Conservation (phyloP, 306 rosid genomes). For the Acacia acuminata region DNA sequence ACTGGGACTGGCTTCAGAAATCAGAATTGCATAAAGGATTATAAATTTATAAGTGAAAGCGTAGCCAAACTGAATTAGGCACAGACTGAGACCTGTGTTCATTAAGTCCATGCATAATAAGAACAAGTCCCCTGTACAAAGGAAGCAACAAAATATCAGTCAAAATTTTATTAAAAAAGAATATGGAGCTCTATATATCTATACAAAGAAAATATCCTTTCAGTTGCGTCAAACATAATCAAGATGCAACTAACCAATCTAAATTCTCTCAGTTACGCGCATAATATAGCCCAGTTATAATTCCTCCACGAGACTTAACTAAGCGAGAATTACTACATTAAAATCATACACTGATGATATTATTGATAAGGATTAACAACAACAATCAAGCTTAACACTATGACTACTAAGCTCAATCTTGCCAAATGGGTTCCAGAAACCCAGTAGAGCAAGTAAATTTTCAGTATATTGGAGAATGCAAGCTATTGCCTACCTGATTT, state of each 20-base stretch:
- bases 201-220: background rate
- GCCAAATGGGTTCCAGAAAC: background rate
- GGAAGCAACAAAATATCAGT: constrained; percentile 18
- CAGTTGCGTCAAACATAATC: no score
- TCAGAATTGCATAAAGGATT: constrained; percentile 25
- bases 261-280: background rate
- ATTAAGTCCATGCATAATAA: constrained; percentile 89
- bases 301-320: background rate
- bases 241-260: background rate
- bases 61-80: background rate
- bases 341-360: background rate
- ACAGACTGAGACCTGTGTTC: constrained; percentile 76
- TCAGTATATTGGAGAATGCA: background rate
- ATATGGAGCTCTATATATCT: background rate
- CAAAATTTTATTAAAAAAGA: constrained; percentile 15
- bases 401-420: background rate
- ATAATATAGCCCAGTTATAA: background rate
- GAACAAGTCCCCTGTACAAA: constrained; percentile 79
- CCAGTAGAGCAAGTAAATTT: background rate
- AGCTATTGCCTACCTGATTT: constrained; percentile 50
- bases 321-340: background rate
- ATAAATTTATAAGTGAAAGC: constrained; percentile 1
- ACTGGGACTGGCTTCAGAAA: constrained; percentile 31
- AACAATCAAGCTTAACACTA: background rate
- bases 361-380: background rate